Conservation (phyloP, 345 rosid genomes). For the Ricinus communis region DNA sequence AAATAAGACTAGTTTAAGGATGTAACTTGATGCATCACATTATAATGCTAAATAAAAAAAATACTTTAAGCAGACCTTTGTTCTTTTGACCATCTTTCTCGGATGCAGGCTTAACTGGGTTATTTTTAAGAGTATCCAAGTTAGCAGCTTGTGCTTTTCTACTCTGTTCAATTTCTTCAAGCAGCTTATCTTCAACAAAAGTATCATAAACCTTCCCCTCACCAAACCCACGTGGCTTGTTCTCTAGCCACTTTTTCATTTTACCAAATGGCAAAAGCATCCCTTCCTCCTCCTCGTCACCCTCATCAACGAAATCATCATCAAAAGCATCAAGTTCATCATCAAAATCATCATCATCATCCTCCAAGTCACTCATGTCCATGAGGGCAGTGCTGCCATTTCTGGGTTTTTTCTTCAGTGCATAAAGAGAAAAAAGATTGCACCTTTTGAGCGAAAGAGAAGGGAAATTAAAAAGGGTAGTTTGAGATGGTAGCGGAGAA, state of each 20-base stretch:
- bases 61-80: slow-evolving; percentile 41
- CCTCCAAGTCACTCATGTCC: slow-evolving; percentile 33
- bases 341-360: slow-evolving; percentile 18
- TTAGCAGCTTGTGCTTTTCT: slow-evolving; percentile 68
- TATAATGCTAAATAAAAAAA: too few species aligned
- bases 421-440: slow-evolving; percentile 11
- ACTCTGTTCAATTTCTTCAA: slow-evolving; percentile 69
- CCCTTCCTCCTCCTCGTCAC: slow-evolving; percentile 39
- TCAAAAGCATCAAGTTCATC: slow-evolving; percentile 22
- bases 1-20: too few species aligned
- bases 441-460: slow-evolving; percentile 3
- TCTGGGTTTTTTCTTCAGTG: slow-evolving; percentile 27
- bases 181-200: slow-evolving; percentile 68
- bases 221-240: slow-evolving; percentile 75
- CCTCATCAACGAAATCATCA: slow-evolving; percentile 38
- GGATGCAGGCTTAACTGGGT: slow-evolving; percentile 35
- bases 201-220: slow-evolving; percentile 72
- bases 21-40: too few species aligned
- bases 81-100: slow-evolving; percentile 29
- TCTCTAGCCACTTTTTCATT: slow-evolving; percentile 73
- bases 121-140: slow-evolving; percentile 57
- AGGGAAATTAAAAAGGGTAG: slow-evolving; percentile 11
- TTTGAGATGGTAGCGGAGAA: slow-evolving; percentile 23
- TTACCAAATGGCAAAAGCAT: slow-evolving; percentile 48
- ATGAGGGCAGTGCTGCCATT: slow-evolving; percentile 1